Evolutionary conservation across 345 rosid genomes (phyloP).

Genomic region (Syzygium jambos): DNA sequence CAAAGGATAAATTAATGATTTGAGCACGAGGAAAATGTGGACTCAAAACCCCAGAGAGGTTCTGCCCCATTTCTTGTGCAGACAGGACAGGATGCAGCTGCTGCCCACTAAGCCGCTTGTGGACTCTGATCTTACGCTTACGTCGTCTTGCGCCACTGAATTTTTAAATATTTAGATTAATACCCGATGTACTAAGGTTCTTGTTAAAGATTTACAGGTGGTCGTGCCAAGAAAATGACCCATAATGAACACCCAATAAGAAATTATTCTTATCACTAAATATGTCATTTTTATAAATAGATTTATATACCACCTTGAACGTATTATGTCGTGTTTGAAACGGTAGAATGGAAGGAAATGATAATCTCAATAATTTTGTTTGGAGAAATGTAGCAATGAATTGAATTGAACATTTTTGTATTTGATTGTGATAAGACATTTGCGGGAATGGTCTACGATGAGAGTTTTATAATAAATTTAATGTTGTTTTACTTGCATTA

Average conservation of each 20-base stretch:
- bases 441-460: background rate
- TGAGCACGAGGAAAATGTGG: background rate
- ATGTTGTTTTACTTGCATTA: background rate
- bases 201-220: background rate
- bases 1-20: background rate
- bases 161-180: background rate
- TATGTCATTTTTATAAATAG: background rate
- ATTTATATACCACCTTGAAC: background rate
- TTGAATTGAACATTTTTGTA: background rate
- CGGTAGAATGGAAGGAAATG: rapidly evolving
- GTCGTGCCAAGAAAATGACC: background rate
- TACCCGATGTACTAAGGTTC: background rate
- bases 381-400: background rate
- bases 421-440: background rate
- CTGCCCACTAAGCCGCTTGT: background rate
- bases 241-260: background rate
- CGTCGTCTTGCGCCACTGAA: background rate
- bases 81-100: background rate
- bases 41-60: background rate
- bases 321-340: background rate
- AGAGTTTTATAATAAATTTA: background rate
- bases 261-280: background rate
- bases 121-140: background rate
- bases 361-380: rapidly evolving
- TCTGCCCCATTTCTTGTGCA: background rate